phyloP scores from a whole-genome alignment of 805 yeast species.

The Vanderwaltozyma tropicalis region DNA sequence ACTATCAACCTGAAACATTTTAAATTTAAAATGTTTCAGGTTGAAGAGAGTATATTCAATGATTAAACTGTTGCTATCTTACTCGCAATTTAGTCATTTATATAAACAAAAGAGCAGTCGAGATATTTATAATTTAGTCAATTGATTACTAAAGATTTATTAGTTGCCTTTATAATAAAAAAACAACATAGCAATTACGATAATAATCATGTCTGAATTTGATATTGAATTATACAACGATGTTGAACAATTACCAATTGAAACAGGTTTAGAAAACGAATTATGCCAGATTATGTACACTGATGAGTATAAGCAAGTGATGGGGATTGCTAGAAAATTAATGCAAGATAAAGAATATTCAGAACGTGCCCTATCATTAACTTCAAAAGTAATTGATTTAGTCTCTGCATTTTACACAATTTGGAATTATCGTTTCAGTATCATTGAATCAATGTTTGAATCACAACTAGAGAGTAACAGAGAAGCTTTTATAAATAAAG shows the following conservation, averaged over 20 bases:
- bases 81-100: too few relatives aligned
- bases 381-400: slow-evolving; percentile 48
- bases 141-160: too few relatives aligned
- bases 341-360: slow-evolving; percentile 51
- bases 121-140: too few relatives aligned
- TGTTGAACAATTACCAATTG: slow-evolving; percentile 33
- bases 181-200: background rate
- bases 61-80: too few relatives aligned
- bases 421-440: slow-evolving; percentile 64
- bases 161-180: too few relatives aligned
- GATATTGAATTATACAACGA: slow-evolving; percentile 29
- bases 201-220: slow-evolving; percentile 1
- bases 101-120: too few relatives aligned
- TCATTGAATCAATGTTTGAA: slow-evolving; percentile 31
- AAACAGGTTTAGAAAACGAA: slow-evolving; percentile 32
- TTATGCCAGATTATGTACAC: slow-evolving; percentile 62
- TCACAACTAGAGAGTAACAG: background rate
- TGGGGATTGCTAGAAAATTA: slow-evolving; percentile 53
- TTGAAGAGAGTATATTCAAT: background rate
- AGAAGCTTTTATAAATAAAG: slow-evolving; percentile 29
- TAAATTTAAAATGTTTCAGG: too few relatives aligned
- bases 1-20: too few relatives aligned
- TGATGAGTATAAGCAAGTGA: slow-evolving; percentile 52
- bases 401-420: slow-evolving; percentile 89
- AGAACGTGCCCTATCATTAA: slow-evolving; percentile 59